Conservation (phyloP, 345 rosid genomes). For the Melaleuca quinquenervia region DNA sequence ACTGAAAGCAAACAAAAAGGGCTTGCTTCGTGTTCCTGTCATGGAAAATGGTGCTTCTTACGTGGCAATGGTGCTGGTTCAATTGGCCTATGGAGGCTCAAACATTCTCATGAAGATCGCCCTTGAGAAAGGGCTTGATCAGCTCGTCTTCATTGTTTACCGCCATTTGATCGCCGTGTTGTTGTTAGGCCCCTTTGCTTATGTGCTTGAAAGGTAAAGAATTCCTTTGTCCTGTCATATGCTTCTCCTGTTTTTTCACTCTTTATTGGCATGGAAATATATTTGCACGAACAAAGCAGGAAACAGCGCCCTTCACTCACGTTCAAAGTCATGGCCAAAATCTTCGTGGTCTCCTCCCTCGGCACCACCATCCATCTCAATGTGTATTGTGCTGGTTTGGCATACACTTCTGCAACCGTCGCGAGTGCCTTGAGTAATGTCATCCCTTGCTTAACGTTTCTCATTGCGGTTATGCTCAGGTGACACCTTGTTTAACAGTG, state of each 20-base stretch:
- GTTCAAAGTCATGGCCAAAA: slow-evolving; percentile 13
- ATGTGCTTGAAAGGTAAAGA: slow-evolving; percentile 27
- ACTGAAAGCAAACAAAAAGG: not conserved
- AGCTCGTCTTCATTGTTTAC: slow-evolving; percentile 27
- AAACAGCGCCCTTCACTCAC: slow-evolving; percentile 23
- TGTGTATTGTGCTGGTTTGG: slow-evolving; percentile 23
- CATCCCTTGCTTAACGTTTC: slow-evolving; percentile 29
- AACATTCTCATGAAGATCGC: slow-evolving; percentile 34
- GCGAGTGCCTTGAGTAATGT: slow-evolving; percentile 34
- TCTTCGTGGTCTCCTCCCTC: slow-evolving; percentile 23
- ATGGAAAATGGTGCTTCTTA: slow-evolving; percentile 11
- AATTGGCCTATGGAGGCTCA: slow-evolving; percentile 23
- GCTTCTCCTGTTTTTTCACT: not conserved
- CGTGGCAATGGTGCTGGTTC: slow-evolving; percentile 21
- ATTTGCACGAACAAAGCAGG: slow-evolving; percentile 7
- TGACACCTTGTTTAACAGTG: not conserved
- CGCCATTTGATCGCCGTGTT: slow-evolving; percentile 22
- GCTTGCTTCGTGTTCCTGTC: not conserved
- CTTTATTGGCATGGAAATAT: not conserved
- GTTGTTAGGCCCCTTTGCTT: slow-evolving; percentile 28
- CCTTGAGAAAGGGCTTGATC: slow-evolving; percentile 21
- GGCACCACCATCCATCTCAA: slow-evolving; percentile 36
- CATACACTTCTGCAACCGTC: slow-evolving; percentile 24
- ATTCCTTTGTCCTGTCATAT: not conserved
- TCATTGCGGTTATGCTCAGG: slow-evolving; percentile 28